A percentile compares a stretch with the other conserved stretches of the same genome.
Evolutionary conservation across 2,329 filamentous ascomycete species (phyloP).

Genomic region (Orbilia ellipsospora): DNA sequence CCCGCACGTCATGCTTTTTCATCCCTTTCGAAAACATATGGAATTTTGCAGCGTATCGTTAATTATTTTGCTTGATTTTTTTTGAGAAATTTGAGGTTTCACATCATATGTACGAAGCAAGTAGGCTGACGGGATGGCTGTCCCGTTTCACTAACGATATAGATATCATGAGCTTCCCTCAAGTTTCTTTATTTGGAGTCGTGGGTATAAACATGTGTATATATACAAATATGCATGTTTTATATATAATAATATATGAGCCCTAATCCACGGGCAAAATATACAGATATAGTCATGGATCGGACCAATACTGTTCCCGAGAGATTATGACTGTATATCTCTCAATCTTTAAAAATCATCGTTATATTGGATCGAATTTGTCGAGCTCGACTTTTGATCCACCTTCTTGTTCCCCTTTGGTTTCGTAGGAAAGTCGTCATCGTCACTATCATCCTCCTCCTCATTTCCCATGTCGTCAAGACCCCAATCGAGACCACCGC

Average conservation of each 20-base stretch:
- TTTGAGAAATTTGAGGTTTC: too few relatives aligned
- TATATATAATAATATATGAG: too few relatives aligned
- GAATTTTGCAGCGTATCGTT: conserved; percentile 35
- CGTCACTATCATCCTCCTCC: neutral
- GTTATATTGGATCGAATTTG: conserved; percentile 9
- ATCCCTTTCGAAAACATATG: conserved; percentile 17
- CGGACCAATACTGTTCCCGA: neutral
- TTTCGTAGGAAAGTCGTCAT: neutral
- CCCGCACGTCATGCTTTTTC: neutral
- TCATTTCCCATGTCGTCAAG: conserved; percentile 35
- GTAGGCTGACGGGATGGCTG: too few relatives aligned
- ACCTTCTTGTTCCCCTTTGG: neutral
- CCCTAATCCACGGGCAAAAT: neutral
- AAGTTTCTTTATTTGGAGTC: neutral
- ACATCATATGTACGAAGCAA: too few relatives aligned
- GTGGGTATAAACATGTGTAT: neutral
- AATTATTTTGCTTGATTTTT: neutral
- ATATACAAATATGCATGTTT: neutral
- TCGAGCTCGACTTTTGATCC: neutral
- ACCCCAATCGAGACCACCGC: conserved; percentile 36
- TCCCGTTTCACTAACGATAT: too few relatives aligned
- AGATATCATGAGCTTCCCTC: too few relatives aligned
- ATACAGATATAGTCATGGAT: neutral
- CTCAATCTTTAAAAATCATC: conserved; percentile 22
- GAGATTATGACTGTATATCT: too few relatives aligned